Percentiles rank a stretch among this genome's conserved stretches.
Evolutionary conservation across 1,139 yeast genomes (phyloP).

Genomic region (Ashbya aceris): DNA sequence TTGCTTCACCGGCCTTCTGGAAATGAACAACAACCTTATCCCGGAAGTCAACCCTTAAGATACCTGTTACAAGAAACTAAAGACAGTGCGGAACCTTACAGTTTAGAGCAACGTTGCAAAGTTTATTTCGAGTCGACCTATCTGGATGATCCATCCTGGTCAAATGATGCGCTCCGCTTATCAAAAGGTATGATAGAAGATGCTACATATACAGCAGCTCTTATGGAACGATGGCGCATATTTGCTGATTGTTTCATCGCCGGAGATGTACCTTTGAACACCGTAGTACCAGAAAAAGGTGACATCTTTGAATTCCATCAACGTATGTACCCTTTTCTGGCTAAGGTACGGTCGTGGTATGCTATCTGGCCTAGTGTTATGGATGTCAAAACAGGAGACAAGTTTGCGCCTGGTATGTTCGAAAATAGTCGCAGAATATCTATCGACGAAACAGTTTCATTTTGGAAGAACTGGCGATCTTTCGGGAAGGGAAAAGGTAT

Average conservation of each 20-base stretch:
- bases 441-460: neutral
- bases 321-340: constrained; percentile 6
- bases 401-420: neutral
- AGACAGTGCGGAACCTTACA: neutral
- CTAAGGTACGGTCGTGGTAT: neutral
- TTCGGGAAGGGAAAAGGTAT: constrained; percentile 12
- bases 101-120: neutral
- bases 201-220: too few species aligned
- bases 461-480: constrained; percentile 8
- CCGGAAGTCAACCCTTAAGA: constrained; percentile 12
- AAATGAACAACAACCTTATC: too few species aligned
- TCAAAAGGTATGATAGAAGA: too few species aligned
- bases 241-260: too few species aligned
- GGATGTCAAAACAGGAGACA: neutral
- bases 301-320: neutral
- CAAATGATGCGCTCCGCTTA: too few species aligned
- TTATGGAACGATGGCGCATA: too few species aligned
- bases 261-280: too few species aligned
- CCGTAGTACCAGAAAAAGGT: too few species aligned
- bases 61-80: neutral
- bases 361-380: too few species aligned
- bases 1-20: too few species aligned
- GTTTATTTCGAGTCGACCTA: neutral
- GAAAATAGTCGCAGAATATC: neutral
- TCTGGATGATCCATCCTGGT: too few species aligned